phyloP scores from a whole-genome alignment of 169 alveolate genomes.

The Plasmodium vivax region DNA sequence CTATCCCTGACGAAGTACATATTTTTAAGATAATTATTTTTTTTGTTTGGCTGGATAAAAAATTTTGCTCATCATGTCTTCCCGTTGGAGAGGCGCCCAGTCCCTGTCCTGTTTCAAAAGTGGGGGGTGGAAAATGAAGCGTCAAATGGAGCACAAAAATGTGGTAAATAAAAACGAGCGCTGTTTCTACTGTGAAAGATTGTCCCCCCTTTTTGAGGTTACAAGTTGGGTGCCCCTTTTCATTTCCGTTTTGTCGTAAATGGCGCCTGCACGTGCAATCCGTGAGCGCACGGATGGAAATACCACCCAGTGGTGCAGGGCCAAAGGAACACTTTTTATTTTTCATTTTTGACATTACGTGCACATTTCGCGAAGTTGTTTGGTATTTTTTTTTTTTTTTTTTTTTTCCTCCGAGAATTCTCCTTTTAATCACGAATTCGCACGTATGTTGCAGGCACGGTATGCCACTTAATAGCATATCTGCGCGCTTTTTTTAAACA shows the following conservation, averaged over 20 bases:
- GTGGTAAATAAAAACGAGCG: not conserved
- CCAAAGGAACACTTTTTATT: not conserved
- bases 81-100: conserved; percentile 29
- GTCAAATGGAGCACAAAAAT: not conserved
- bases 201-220: not conserved
- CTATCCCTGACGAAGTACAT: conserved; percentile 29
- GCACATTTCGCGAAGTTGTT: not conserved
- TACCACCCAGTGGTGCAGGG: not conserved
- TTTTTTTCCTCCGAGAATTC: not conserved
- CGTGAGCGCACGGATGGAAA: not conserved
- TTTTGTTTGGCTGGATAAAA: conserved; percentile 30
- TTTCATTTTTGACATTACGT: not conserved
- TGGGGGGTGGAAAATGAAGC: not conserved
- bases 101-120: conserved; percentile 26
- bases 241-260: not conserved
- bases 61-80: not conserved
- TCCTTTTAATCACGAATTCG: not conserved
- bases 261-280: not conserved
- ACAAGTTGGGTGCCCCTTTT: not conserved
- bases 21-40: conserved; percentile 33
- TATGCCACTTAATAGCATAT: not conserved
- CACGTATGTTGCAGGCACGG: not conserved
- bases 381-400: not conserved
- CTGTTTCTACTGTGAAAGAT: not conserved
- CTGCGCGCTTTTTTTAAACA: not conserved